A percentile compares a stretch with the other conserved stretches of the same genome.
Conservation (phyloP, 2,329 filamentous ascomycete species). For the Aureobasidium pullulans region DNA sequence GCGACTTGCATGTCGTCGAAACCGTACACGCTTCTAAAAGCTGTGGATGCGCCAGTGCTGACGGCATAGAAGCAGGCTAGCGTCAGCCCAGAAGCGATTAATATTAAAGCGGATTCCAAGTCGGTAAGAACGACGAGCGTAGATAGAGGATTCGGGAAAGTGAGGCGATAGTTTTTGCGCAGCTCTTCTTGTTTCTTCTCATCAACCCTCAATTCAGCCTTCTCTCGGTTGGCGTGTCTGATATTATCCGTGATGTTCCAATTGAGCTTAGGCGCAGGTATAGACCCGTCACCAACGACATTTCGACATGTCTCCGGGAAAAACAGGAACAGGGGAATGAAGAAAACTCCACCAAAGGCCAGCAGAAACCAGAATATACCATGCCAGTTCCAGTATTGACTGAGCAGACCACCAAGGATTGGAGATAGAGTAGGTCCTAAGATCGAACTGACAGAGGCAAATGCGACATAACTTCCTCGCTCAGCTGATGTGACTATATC, state of each 20-base stretch:
- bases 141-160: constrained; percentile 23
- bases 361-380: constrained; percentile 63
- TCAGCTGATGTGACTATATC: constrained; percentile 64
- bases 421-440: constrained; percentile 46
- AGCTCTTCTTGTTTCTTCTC: constrained; percentile 19
- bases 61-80: constrained; percentile 38
- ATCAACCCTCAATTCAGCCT: constrained; percentile 18
- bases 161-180: constrained; percentile 20
- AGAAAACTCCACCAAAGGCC: constrained; percentile 42
- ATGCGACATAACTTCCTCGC: constrained; percentile 65
- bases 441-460: constrained; percentile 53
- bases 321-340: constrained; percentile 48
- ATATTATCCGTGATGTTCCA: constrained; percentile 45
- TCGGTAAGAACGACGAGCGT: constrained; percentile 23
- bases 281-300: constrained; percentile 55
- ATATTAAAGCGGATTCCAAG: constrained; percentile 31
- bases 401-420: constrained; percentile 57
- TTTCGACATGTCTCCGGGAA: constrained; percentile 46
- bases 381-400: constrained; percentile 59
- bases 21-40: constrained; percentile 31
- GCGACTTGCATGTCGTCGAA: constrained; percentile 35
- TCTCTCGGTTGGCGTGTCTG: constrained; percentile 18
- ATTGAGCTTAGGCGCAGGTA: constrained; percentile 52
- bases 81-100: constrained; percentile 32
- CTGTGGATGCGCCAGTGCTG: constrained; percentile 31